Base-by-base conservation (phyloP, 768 basidiomycete species). In the Podaxis sp. region DNA sequence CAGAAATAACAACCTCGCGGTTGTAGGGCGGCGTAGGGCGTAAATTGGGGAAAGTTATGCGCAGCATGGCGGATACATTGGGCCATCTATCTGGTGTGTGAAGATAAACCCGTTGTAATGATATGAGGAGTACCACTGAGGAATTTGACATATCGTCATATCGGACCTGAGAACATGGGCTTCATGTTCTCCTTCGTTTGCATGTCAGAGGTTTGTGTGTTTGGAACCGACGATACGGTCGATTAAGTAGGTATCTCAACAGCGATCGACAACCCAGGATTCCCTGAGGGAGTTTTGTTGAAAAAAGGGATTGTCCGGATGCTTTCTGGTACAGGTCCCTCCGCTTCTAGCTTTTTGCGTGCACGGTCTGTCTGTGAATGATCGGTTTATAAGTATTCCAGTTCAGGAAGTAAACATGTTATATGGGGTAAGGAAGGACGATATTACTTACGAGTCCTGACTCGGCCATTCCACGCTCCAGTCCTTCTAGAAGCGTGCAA, bases 401-500 rank as follows among this genome's bases (percentile, higher is more conserved):
- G 46, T 12, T 48, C 20, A 24, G 62, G 36, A 62, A 62, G 58
- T 49, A 56, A 37, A 55, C 50, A 57, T 38, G 26, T 56, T 48
- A 51, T 50, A 26, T 61, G 51, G 40, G 46, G 56, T 54, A 30
- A 22, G 28, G 50, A 59, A 60, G 58, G 58, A 56, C 11, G 56
- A 33, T 38, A 2, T 38, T 41, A 63, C 88, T 64, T 69, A 90
- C 90, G 50, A 87, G 86, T 46, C 81, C 84, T 41, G 84, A 80
- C 65, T 73, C 77, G 4, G 82, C 88, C 77, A 93, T 82, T 13
- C 95, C 95, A 44, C 91, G 83, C 73, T 97, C 95, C 15, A 98
- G 79, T 7, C 95, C 93, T 74, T 98, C 93, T 0, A 98, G 79
- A 4, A 98, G 77, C 0, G 89, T 91, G 65, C 96, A 97, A 0